Conservation (phyloP, 2,329 filamentous ascomycete species). For the Lecanicillium sp. region DNA sequence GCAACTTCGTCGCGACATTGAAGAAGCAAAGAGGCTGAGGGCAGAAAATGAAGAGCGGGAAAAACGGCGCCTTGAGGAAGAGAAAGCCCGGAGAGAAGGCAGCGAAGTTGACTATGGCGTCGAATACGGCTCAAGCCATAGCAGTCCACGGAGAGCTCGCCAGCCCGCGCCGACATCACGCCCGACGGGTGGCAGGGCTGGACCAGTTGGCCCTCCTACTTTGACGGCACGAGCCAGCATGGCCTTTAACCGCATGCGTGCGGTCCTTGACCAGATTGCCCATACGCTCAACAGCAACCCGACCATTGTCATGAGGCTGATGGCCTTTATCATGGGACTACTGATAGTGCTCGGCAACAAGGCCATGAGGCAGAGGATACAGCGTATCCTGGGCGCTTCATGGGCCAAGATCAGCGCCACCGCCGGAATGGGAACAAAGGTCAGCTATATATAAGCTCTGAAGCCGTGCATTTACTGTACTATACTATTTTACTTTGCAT, state of each 20-base stretch:
- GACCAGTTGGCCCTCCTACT: slow-evolving; percentile 22
- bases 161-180: slow-evolving; percentile 18
- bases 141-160: slow-evolving; percentile 25
- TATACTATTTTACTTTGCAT: slow-evolving; percentile 12
- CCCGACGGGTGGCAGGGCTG: slow-evolving; percentile 17
- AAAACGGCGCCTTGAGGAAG: slow-evolving; percentile 43
- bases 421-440: slow-evolving; percentile 93
- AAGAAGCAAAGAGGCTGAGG: slow-evolving; percentile 46
- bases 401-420: slow-evolving; percentile 81
- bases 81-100: slow-evolving; percentile 37
- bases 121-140: slow-evolving; percentile 26
- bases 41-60: slow-evolving; percentile 53
- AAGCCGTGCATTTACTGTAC: slow-evolving; percentile 13
- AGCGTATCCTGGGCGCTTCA: slow-evolving; percentile 56
- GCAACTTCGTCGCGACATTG: slow-evolving; percentile 44
- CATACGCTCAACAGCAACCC: slow-evolving; percentile 47
- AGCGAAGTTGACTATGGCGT: slow-evolving; percentile 64
- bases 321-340: slow-evolving; percentile 75
- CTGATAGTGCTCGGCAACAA: slow-evolving; percentile 66
- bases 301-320: slow-evolving; percentile 46
- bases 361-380: slow-evolving; percentile 66
- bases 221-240: slow-evolving; percentile 41
- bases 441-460: slow-evolving; percentile 73
- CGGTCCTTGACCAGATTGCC: slow-evolving; percentile 42
- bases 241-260: slow-evolving; percentile 43